A percentile compares a stretch with the other conserved stretches of the same genome.
Conservation (phyloP, 1,284 basidiomycete species). For the Flammula alnicola region DNA sequence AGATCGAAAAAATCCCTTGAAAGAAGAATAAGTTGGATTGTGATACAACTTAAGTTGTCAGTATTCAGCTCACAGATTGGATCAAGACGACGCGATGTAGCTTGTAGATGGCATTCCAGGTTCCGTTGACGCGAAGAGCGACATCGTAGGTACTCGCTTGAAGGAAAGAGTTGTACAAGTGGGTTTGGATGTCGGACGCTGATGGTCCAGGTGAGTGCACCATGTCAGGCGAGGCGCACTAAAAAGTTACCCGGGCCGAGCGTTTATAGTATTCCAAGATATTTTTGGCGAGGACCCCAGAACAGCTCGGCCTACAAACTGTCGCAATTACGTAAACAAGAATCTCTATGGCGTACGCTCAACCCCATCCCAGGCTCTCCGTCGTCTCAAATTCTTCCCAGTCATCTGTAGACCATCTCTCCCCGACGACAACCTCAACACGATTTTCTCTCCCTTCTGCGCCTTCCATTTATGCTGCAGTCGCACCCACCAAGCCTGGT, state of each 20-base stretch:
- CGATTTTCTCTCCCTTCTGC: conserved; percentile 71
- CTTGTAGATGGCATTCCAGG: conserved; percentile 78
- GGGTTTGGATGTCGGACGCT: conserved; percentile 36
- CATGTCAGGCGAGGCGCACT: conserved; percentile 10
- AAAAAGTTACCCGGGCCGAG: conserved; percentile 10
- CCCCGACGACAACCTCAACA: conserved; percentile 62
- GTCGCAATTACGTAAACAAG: conserved; percentile 13
- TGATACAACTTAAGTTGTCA: background rate
- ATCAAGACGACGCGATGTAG: conserved; percentile 86
- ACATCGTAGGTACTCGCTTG: conserved; percentile 78
- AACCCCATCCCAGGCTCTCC: conserved; percentile 71
- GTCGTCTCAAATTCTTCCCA: conserved; percentile 69
- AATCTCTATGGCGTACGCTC: conserved; percentile 53
- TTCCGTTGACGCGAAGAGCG: conserved; percentile 66
- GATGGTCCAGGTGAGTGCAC: conserved; percentile 29
- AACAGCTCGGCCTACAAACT: conserved; percentile 4
- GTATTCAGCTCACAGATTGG: conserved; percentile 65
- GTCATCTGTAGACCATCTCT: conserved; percentile 65
- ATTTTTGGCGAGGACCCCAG: conserved; percentile 21
- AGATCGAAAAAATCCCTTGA: conserved; percentile 81
- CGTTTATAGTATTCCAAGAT: conserved; percentile 17
- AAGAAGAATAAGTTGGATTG: background rate
- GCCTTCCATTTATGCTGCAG: conserved; percentile 50
- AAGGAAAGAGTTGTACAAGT: conserved; percentile 78
- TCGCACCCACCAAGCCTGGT: conserved; percentile 44